A percentile compares a stretch with the other conserved stretches of the same genome.
Evolutionary conservation across 495 filamentous ascomycete species (phyloP).

Genomic region (Tuber magnatum): DNA sequence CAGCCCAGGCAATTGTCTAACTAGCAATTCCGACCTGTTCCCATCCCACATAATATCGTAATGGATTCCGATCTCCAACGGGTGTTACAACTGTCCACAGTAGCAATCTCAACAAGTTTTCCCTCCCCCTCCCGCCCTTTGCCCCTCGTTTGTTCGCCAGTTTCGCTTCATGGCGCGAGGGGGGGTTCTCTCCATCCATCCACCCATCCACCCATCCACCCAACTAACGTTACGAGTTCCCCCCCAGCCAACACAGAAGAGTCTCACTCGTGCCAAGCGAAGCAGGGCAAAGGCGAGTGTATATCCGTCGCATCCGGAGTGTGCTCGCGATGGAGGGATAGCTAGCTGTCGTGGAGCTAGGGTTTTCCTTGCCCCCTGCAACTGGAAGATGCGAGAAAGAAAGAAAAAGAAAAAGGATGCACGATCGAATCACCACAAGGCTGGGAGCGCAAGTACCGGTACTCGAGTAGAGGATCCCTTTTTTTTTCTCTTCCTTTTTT

Average conservation of each 20-base stretch:
- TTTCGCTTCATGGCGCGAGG: not conserved
- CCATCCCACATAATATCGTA: not conserved
- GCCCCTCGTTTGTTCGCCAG: not conserved
- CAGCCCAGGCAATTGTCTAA: not conserved
- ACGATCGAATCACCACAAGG: not conserved
- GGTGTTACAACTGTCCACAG: not conserved
- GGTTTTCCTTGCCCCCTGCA: not conserved
- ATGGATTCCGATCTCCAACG: not conserved
- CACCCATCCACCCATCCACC: not conserved
- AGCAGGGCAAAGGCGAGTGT: not conserved
- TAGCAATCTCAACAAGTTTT: not conserved
- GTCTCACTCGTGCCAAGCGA: not conserved
- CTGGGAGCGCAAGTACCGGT: not conserved
- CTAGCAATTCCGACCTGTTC: not conserved
- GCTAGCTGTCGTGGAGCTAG: not conserved
- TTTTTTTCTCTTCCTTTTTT: slow-evolving; percentile 4
- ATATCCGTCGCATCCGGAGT: not conserved
- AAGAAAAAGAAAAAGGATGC: not conserved
- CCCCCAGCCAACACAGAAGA: not conserved
- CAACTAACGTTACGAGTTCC: not conserved
- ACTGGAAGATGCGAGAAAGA: not conserved
- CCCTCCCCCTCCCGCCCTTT: not conserved
- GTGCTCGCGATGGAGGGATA: not conserved
- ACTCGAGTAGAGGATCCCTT: not conserved
- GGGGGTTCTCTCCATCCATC: not conserved